Base-by-base conservation (phyloP, 805 yeast species). In the Henningerozyma blattae region DNA sequence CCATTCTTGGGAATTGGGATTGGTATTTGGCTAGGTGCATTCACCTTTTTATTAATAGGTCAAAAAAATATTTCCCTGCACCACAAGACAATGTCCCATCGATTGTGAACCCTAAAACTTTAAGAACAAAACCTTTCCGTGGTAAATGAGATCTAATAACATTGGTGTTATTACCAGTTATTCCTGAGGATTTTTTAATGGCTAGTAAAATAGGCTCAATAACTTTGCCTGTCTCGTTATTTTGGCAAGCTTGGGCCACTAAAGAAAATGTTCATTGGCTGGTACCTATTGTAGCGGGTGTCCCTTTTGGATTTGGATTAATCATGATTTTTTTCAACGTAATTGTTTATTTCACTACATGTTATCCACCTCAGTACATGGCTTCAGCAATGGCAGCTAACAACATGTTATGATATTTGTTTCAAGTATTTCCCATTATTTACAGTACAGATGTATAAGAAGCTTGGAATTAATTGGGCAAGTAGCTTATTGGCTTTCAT, bases 331-430 rank as follows among this genome's bases (percentile, higher is more conserved):
- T 82, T 63, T 77, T 81, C 56, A 62, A 81, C 15, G 70, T 75
- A 31, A 64, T 81, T 48, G 68, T 74, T 31, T 82, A 81, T 53
- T 77, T 81, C 55, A 62, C 81, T 24, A 65, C 75, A 66, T 55
- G 80, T 4, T 82, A 75, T 54, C 89, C 91, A 18, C 85, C 89
- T 31, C 56, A 74, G 22, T 68, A 70, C 22, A 79, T 84, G 16
- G 94, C 95, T 0, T 77, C 89, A n/a, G 89, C 93, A 3, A 56
- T 84, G 40, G 94, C 94, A 24, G 95, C 94, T 12, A 86, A 85
- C 58, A 83, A 82, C 53, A 63, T 86, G 48, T 56, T 77, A 37
- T 71, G 95, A 59, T 84, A 83, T 50, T 44, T 51, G 44, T 77
- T 22, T 53, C 80, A 40, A 84, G 93, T 8, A 75, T 78, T 86